phyloP scores from a whole-genome alignment of 176 grass and related monocot genomes.

The Phyllostachys edulis region DNA sequence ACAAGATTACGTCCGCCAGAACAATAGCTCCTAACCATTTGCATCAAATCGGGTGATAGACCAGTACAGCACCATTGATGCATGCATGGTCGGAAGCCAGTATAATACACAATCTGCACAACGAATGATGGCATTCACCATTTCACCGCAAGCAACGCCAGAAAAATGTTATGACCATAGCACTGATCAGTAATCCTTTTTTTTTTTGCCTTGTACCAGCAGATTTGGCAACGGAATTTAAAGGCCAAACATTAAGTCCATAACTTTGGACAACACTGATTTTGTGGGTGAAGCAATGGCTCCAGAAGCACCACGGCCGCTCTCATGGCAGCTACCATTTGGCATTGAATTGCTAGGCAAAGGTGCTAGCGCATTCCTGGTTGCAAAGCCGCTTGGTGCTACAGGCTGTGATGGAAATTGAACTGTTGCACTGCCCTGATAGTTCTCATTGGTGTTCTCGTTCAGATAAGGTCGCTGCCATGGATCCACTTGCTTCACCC shows the following conservation, averaged over 20 bases:
- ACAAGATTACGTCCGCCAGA: background rate
- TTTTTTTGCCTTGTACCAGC: background rate
- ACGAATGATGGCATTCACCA: background rate
- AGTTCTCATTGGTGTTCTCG: slow-evolving; percentile 40
- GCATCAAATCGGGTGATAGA: background rate
- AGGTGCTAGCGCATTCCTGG: slow-evolving; percentile 29
- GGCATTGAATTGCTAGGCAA: slow-evolving; percentile 44
- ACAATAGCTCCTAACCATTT: background rate
- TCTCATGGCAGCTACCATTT: slow-evolving; percentile 42
- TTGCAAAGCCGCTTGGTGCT: slow-evolving; percentile 31
- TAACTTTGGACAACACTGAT: slow-evolving; percentile 67
- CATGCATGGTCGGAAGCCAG: background rate
- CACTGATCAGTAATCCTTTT: background rate
- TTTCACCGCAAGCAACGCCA: accelerated
- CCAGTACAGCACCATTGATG: background rate
- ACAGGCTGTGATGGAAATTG: slow-evolving; percentile 45
- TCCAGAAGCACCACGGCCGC: slow-evolving; percentile 26
- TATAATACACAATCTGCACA: background rate
- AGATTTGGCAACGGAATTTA: slow-evolving; percentile 15
- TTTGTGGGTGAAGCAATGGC: slow-evolving; percentile 84
- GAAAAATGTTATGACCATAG: background rate
- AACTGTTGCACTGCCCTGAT: slow-evolving; percentile 30
- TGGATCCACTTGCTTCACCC: slow-evolving; percentile 72
- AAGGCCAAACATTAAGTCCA: slow-evolving; percentile 92
- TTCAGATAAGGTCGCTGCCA: slow-evolving; percentile 64